A percentile compares a stretch with the other conserved stretches of the same genome.
Evolutionary conservation across 257 asterid species (phyloP).

Genomic region (Nicotiana paniculata): DNA sequence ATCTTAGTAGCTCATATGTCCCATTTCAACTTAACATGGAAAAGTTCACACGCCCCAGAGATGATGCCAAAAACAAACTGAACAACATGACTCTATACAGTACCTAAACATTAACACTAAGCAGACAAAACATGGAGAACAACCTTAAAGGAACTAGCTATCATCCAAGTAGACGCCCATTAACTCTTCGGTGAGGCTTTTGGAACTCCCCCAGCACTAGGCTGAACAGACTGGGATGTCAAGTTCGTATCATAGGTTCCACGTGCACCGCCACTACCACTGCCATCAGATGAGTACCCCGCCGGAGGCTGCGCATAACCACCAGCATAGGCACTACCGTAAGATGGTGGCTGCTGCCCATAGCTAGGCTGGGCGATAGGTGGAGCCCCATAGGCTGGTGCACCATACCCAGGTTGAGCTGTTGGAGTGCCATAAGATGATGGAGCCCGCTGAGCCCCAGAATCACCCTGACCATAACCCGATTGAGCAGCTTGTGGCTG

Average conservation of each 20-base stretch:
- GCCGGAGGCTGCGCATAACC: slow-evolving; percentile 44
- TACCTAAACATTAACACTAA: background rate
- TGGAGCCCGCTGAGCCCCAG: slow-evolving; percentile 27
- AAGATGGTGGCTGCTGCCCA: slow-evolving; percentile 34
- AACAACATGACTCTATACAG: background rate
- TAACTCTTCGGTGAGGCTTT: slow-evolving; percentile 53
- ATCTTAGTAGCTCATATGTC: background rate
- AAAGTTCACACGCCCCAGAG: background rate
- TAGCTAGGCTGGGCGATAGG: slow-evolving; percentile 16
- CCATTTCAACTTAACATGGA: background rate
- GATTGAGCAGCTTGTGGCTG: slow-evolving; percentile 28
- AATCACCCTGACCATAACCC: slow-evolving; percentile 34
- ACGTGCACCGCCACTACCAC: slow-evolving; percentile 26
- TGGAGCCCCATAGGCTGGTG: slow-evolving; percentile 32
- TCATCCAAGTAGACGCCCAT: background rate
- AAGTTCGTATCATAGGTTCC: slow-evolving; percentile 35
- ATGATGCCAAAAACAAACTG: background rate
- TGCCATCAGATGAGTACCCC: slow-evolving; percentile 45
- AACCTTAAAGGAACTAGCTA: background rate
- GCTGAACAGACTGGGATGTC: slow-evolving; percentile 36
- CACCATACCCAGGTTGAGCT: slow-evolving; percentile 42
- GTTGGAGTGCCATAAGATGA: slow-evolving; percentile 29
- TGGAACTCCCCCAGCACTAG: slow-evolving; percentile 33
- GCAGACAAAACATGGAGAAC: background rate
- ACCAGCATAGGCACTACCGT: slow-evolving; percentile 31